Evolutionary conservation across 2,329 filamentous ascomycete species (phyloP).

Genomic region (Colletotrichum sojae): DNA sequence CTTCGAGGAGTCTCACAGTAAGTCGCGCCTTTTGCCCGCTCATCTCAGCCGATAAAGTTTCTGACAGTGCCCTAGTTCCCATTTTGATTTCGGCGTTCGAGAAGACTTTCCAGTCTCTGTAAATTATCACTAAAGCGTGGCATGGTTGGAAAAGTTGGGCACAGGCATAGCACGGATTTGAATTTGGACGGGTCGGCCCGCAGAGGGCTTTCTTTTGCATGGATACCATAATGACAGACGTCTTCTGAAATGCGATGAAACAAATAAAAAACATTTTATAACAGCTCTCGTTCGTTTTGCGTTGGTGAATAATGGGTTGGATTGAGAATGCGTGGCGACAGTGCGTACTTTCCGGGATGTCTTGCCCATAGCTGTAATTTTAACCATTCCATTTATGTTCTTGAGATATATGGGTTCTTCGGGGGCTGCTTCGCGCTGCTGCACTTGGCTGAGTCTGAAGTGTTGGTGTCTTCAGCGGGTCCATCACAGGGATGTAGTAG

Average conservation of each 20-base stretch:
- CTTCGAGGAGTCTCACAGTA: constrained; percentile 79
- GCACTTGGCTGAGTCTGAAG: constrained; percentile 61
- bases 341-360: too few species aligned
- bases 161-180: constrained; percentile 31
- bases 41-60: too few species aligned
- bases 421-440: constrained; percentile 58
- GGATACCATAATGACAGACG: constrained; percentile 35
- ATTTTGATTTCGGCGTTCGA: constrained; percentile 84
- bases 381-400: too few species aligned
- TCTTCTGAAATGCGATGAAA: not conserved
- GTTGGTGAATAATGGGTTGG: too few species aligned
- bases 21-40: not conserved
- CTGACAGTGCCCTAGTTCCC: constrained; percentile 39
- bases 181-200: not conserved
- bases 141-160: constrained; percentile 7
- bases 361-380: too few species aligned
- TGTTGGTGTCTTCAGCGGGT: constrained; percentile 69
- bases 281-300: not conserved
- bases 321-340: too few species aligned
- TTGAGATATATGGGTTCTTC: constrained; percentile 47
- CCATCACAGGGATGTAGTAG: too few species aligned
- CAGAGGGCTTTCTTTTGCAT: constrained; percentile 6
- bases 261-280: constrained; percentile 5
- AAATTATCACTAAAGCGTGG: constrained; percentile 17
- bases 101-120: constrained; percentile 72